Evolutionary conservation across 2,329 filamentous ascomycete species (phyloP).

Genomic region (Trichophyton rubrum): DNA sequence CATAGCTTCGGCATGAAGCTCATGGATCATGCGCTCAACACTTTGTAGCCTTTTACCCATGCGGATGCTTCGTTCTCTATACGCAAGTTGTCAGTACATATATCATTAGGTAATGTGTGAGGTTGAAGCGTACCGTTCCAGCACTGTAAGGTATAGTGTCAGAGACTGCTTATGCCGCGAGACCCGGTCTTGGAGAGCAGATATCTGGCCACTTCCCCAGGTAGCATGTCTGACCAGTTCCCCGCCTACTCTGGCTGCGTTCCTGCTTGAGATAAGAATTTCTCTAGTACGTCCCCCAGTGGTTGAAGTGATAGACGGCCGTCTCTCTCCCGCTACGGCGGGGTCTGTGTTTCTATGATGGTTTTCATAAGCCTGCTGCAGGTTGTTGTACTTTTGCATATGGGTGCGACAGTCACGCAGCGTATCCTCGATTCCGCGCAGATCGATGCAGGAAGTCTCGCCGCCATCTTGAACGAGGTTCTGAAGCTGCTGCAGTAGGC

Average conservation of each 20-base stretch:
- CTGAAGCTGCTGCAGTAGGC: slow-evolving; percentile 8
- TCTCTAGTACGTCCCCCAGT: neutral
- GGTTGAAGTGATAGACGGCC: neutral
- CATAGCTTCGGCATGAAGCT: neutral
- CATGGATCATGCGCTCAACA: neutral
- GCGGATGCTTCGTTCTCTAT: neutral
- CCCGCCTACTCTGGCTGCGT: neutral
- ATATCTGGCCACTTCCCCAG: slow-evolving; percentile 9
- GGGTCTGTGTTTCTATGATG: neutral
- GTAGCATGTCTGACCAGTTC: slow-evolving; percentile 4
- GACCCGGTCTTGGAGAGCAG: slow-evolving; percentile 10
- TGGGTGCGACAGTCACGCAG: slow-evolving; percentile 8
- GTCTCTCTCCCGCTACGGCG: neutral
- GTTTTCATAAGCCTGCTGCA: neutral
- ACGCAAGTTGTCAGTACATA: neutral
- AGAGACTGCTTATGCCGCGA: slow-evolving; percentile 11
- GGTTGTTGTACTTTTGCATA: slow-evolving; percentile 7
- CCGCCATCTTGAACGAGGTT: slow-evolving; percentile 7
- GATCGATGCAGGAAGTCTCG: slow-evolving; percentile 9
- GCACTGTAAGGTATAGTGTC: slow-evolving; percentile 11
- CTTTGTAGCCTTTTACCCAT: neutral
- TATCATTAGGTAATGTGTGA: neutral
- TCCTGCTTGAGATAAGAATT: neutral
- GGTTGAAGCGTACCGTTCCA: slow-evolving; percentile 10
- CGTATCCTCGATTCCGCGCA: slow-evolving; percentile 10